Evolutionary conservation across 2,329 filamentous ascomycete genomes (phyloP).

Genomic region (Hymenotorrendiella dingleyae): DNA sequence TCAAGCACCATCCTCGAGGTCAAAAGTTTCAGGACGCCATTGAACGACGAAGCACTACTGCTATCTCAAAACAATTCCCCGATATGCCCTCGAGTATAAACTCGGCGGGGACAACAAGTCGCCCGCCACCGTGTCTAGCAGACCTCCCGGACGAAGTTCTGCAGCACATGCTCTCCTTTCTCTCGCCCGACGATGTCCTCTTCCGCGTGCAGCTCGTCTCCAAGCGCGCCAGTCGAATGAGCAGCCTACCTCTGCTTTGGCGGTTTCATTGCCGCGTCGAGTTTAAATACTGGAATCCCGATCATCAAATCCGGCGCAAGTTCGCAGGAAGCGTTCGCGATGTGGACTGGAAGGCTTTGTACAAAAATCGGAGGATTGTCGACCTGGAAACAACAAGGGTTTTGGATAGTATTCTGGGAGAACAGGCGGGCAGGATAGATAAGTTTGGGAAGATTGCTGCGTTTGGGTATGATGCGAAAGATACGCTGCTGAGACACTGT

Average conservation of each 20-base stretch:
- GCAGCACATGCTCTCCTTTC: conserved; percentile 65
- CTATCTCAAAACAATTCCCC: too few relatives aligned
- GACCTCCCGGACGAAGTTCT: conserved; percentile 73
- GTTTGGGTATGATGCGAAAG: conserved; percentile 82
- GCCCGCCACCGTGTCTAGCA: conserved; percentile 4
- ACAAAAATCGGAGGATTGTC: conserved; percentile 46
- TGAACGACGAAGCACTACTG: too few relatives aligned
- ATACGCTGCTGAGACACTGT: conserved; percentile 66
- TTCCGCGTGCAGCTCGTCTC: conserved; percentile 47
- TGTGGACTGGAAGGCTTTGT: conserved; percentile 71
- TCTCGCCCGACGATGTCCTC: conserved; percentile 50
- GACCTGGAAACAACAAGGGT: conserved; percentile 47
- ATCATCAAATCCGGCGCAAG: conserved; percentile 55
- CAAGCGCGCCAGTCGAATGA: conserved; percentile 57
- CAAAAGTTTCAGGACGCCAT: too few relatives aligned
- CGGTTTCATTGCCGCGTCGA: conserved; percentile 61
- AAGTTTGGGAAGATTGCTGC: conserved; percentile 66
- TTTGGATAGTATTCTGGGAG: conserved; percentile 64
- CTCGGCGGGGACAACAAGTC: not conserved
- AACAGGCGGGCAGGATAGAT: conserved; percentile 62
- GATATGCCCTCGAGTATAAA: too few relatives aligned
- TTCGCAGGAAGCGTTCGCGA: conserved; percentile 45
- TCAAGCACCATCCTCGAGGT: too few relatives aligned
- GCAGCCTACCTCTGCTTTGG: conserved; percentile 74
- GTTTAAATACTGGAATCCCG: conserved; percentile 71